Percentiles rank a stretch among this genome's conserved stretches.
Conservation (phyloP, 305 asterid genomes). For the Coffea humblotiana region DNA sequence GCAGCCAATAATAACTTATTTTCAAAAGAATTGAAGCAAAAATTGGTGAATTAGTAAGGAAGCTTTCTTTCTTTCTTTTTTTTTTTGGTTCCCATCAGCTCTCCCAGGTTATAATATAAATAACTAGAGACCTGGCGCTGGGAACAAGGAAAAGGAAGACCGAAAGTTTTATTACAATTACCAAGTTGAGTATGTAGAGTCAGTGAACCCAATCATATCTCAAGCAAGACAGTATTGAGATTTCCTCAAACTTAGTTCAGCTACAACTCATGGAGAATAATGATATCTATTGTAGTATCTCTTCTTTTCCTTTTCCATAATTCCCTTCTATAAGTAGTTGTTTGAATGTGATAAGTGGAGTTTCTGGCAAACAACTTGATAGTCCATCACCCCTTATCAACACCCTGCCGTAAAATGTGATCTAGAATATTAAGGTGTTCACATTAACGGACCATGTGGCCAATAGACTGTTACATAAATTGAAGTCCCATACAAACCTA, state of each 20-base stretch:
- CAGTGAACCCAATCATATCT: background rate
- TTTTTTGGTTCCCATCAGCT: background rate
- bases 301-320: background rate
- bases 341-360: background rate
- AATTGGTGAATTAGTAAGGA: background rate
- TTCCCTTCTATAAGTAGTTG: background rate
- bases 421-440: background rate
- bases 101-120: background rate
- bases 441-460: background rate
- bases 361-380: background rate
- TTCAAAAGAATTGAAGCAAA: background rate
- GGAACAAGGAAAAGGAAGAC: background rate
- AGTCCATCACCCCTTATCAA: background rate
- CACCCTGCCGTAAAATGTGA: background rate
- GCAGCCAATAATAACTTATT: background rate
- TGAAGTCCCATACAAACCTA: background rate
- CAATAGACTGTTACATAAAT: background rate
- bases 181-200: background rate
- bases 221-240: background rate
- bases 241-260: constrained; percentile 1
- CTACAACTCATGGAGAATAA: background rate
- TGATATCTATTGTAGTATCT: background rate
- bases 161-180: background rate
- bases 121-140: background rate
- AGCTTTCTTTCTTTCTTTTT: background rate